A percentile compares a stretch with the other conserved stretches of the same genome.
Evolutionary conservation across 164 flowering plant genomes (phyloP).

Genomic region (Chimonanthus salicifolius): DNA sequence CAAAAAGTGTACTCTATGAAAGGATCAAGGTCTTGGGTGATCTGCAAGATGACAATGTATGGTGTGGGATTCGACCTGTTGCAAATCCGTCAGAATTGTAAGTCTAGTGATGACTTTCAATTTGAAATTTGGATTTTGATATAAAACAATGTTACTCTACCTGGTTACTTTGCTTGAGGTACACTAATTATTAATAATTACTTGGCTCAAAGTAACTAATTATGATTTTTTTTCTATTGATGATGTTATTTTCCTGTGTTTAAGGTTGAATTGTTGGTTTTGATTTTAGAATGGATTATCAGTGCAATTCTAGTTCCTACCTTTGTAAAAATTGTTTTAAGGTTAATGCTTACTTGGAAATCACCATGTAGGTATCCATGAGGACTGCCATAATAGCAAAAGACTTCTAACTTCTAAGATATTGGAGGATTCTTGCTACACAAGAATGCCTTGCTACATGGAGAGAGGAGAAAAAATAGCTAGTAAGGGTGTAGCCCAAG

Average conservation of each 20-base stretch:
- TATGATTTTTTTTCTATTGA: not conserved
- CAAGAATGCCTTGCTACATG: too few species aligned
- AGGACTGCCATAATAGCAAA: too few species aligned
- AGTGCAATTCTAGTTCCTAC: too few species aligned
- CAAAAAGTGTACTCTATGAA: constrained; percentile 49
- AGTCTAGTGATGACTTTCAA: constrained; percentile 12
- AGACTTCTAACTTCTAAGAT: too few species aligned
- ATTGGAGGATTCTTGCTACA: too few species aligned
- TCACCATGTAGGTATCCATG: too few species aligned
- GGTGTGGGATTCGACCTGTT: constrained; percentile 50
- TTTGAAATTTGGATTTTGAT: not conserved
- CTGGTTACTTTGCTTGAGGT: not conserved
- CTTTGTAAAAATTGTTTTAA: too few species aligned
- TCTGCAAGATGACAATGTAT: constrained; percentile 41
- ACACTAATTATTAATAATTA: too few species aligned
- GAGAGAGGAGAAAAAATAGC: too few species aligned
- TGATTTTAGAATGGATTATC: not conserved
- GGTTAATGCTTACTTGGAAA: too few species aligned
- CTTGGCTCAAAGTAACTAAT: not conserved
- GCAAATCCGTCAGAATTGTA: constrained; percentile 56
- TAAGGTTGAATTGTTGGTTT: not conserved
- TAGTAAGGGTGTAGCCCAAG: too few species aligned
- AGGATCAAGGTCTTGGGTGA: constrained; percentile 48
- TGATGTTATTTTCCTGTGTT: not conserved
- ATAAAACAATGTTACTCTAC: not conserved